Evolutionary conservation across 1,284 basidiomycete species (phyloP), one percentile per base, ranked within the genome.

Genomic region (Sanghuangporus baumii): DNA sequence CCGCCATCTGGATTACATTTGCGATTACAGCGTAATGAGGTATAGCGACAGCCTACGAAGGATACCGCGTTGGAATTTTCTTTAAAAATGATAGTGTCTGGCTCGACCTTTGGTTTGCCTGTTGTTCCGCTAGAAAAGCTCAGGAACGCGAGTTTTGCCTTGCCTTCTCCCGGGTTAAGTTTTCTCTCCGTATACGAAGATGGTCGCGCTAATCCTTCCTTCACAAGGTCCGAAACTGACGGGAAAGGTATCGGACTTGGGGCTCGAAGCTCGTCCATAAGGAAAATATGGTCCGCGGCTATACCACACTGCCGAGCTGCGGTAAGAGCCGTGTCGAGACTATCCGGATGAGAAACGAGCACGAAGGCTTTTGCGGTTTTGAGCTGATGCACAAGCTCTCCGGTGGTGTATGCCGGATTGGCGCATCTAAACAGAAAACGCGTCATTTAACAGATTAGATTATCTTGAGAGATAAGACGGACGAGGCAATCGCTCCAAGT

Each of bases 91-190:
- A 57, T 40, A 20, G 11, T 55, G 23, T 3, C 1, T 43, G 36
- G 48, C 51, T 40, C 56, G 65, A 84, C 88, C 80, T 93, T 93
- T 1, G 92, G 88, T 68, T 82, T 85, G 6, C 91, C 91, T 66
- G 92, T 94, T 1, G 92, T 94, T 16, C 91, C 92, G 62, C 87
- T 90, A 0, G 89, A 92, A 71, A 93, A 91, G 57, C 80, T 86
- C 43, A 92, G 74, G 67, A 93, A 87, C 0, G 91, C 92, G 5
- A 92, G 67, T 64, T 86, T 86, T 7, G 77, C 84, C 72, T 80
- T 84, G 18, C 77, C 84, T 73, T 93, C 90, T 0, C 87, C 89
- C 1, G 81, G 77, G 16, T 69, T 72, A 46, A 93, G 75, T 16
- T 72, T 75, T 40, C 78, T 74, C 66, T 85, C 84, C 3, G 73